Conservation (phyloP, 1,139 yeast species). For the Yamadazyma kanchanaburiensis region DNA sequence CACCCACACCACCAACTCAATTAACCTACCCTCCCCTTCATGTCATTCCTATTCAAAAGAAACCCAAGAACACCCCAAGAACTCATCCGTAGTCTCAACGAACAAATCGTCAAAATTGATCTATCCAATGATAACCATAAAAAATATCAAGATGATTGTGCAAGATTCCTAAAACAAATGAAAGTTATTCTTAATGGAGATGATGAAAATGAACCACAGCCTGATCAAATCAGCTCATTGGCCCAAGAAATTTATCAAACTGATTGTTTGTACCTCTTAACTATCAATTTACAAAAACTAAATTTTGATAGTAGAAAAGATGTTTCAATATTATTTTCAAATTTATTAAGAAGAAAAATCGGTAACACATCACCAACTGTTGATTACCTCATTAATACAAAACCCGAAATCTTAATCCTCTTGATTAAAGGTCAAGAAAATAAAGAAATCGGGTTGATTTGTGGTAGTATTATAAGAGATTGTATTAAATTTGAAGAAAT, state of each 20-base stretch:
- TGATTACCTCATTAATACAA: conserved; percentile 62
- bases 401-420: conserved; percentile 61
- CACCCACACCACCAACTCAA: neutral
- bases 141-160: conserved; percentile 72
- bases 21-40: conserved; percentile 21
- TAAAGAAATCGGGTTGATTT: conserved; percentile 67
- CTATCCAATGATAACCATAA: conserved; percentile 50
- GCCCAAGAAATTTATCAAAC: conserved; percentile 76
- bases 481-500: conserved; percentile 78
- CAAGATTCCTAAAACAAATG: conserved; percentile 65
- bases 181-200: conserved; percentile 73
- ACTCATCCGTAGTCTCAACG: conserved; percentile 70
- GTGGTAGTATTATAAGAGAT: conserved; percentile 82
- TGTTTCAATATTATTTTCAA: conserved; percentile 68
- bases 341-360: conserved; percentile 74
- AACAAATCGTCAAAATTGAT: conserved; percentile 68
- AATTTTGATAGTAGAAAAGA: conserved; percentile 92
- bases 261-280: conserved; percentile 63
- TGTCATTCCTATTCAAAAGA: conserved; percentile 90
- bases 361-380: conserved; percentile 83
- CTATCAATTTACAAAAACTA: conserved; percentile 55
- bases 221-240: conserved; percentile 69
- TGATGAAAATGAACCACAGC: conserved; percentile 63
- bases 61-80: conserved; percentile 92
- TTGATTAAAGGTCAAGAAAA: conserved; percentile 70